Evolutionary conservation across 1,284 basidiomycete species (phyloP).

Genomic region (Erythrobasidium hasegawianum): DNA sequence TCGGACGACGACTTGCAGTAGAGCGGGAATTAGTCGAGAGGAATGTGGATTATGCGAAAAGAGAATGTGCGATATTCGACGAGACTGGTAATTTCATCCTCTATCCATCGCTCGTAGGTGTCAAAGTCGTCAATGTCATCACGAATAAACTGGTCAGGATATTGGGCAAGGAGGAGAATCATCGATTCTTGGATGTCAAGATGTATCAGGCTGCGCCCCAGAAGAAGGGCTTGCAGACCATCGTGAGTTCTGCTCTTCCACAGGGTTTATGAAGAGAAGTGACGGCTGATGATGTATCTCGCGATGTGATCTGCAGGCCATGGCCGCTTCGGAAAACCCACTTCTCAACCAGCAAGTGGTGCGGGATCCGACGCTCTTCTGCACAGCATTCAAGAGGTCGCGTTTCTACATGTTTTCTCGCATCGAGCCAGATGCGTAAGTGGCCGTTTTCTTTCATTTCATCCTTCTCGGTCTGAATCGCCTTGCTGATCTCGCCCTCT

Average conservation of each 20-base stretch:
- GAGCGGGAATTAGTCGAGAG: conserved; percentile 69
- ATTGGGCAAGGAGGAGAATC: conserved; percentile 89
- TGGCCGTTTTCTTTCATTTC: conserved; percentile 34
- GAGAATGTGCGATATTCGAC: conserved; percentile 90
- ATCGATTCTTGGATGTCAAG: conserved; percentile 81
- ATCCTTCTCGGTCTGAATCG: background rate
- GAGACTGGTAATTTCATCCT: conserved; percentile 91
- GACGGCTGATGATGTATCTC: background rate
- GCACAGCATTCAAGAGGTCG: conserved; percentile 85
- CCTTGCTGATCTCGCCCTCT: conserved; percentile 4
- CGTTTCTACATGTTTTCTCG: conserved; percentile 97
- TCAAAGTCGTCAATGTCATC: conserved; percentile 94
- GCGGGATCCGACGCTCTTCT: conserved; percentile 87
- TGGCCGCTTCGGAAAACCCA: conserved; percentile 93
- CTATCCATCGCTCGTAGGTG: conserved; percentile 87
- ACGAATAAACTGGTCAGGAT: conserved; percentile 88
- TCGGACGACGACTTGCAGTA: conserved; percentile 86
- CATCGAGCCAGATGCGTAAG: conserved; percentile 75
- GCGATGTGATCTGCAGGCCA: conserved; percentile 58
- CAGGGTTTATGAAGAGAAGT: background rate
- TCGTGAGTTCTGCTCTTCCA: conserved; percentile 55
- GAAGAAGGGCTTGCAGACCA: conserved; percentile 77
- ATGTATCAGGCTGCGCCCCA: conserved; percentile 90
- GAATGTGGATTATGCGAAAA: conserved; percentile 58
- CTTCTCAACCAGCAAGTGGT: conserved; percentile 75